Percentiles rank a stretch among this genome's conserved stretches.
These are phyloP conservation scores for Basipetospora sp. DNA, from an alignment of 2,329 filamentous ascomycete species.

Conservation along the genomic window DNA sequence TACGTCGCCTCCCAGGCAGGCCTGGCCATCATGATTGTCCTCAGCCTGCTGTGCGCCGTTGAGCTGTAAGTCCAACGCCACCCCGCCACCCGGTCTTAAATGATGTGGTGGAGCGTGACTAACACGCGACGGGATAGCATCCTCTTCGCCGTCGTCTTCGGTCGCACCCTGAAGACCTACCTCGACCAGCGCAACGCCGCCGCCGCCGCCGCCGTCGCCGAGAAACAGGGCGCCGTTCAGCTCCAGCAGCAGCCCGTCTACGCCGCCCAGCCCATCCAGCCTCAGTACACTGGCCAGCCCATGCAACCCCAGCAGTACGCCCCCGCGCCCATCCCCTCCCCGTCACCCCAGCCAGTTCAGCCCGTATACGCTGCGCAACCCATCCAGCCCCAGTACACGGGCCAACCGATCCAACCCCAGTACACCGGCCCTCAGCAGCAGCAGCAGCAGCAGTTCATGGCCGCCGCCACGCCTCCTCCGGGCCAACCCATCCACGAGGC, in stretches of 20 bases:
- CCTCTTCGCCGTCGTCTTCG: slow-evolving; percentile 23
- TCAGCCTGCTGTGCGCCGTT: slow-evolving; percentile 30
- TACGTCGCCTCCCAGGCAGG: slow-evolving; percentile 22
- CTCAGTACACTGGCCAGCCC: not conserved
- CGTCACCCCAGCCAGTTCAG: not conserved
- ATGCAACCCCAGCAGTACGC: not conserved
- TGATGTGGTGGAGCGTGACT: not conserved
- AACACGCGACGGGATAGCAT: slow-evolving; percentile 18
- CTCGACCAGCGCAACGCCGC: slow-evolving; percentile 23
- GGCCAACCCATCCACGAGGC: slow-evolving; percentile 1
- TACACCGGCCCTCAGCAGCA: not conserved
- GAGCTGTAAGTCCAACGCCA: slow-evolving; percentile 20
- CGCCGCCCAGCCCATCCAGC: slow-evolving; percentile 3
- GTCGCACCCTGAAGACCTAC: slow-evolving; percentile 22
- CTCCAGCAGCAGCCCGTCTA: slow-evolving; percentile 1
- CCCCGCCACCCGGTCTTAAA: no score
- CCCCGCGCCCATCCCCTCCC: slow-evolving; percentile 12
- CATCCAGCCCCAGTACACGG: slow-evolving; percentile 3
- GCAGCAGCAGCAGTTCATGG: not conserved
- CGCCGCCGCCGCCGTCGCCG: slow-evolving; percentile 16
- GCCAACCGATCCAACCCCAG: not conserved
- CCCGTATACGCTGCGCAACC: no score
- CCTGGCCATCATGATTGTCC: slow-evolving; percentile 21
- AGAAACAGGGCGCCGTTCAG: slow-evolving; percentile 12
- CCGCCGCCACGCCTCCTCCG: not conserved